phyloP scores from a whole-genome alignment of 2,329 filamentous ascomycete genomes.

The Colletotrichum salicis region DNA sequence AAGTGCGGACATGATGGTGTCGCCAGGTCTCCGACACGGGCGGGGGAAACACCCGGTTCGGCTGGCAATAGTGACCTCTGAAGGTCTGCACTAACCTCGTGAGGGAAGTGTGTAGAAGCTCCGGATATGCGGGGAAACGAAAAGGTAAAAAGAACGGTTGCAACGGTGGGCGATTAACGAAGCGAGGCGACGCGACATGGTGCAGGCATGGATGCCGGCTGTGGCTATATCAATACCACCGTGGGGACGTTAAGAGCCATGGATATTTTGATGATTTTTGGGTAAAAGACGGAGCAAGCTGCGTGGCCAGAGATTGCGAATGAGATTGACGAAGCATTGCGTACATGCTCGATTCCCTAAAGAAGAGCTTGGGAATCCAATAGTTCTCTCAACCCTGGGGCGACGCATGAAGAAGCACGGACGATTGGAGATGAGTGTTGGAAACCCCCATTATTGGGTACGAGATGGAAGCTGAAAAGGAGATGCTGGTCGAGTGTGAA shows the following conservation, averaged over 20 bases:
- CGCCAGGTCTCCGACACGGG: not conserved
- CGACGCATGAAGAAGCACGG: conserved; percentile 35
- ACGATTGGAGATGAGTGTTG: conserved; percentile 36
- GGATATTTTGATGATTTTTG: conserved; percentile 8
- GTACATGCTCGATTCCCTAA: conserved; percentile 9
- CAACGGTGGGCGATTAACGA: conserved; percentile 31
- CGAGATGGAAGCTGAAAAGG: conserved; percentile 33
- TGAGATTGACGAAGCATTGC: conserved; percentile 32
- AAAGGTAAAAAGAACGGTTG: conserved; percentile 11
- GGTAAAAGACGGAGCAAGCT: conserved; percentile 5
- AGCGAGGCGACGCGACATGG: conserved; percentile 24
- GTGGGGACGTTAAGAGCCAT: conserved; percentile 14
- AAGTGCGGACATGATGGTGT: not conserved
- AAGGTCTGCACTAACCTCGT: not conserved
- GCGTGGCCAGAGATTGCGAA: conserved; percentile 22
- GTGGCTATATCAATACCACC: conserved; percentile 13
- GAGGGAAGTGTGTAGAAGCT: not conserved
- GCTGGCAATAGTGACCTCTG: not conserved
- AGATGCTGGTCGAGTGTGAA: conserved; percentile 20
- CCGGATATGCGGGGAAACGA: conserved; percentile 24
- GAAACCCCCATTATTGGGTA: conserved; percentile 23
- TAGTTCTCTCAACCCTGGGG: conserved; percentile 12
- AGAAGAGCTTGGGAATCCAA: conserved; percentile 4
- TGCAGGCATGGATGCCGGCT: conserved; percentile 14
- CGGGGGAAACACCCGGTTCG: conserved; percentile 15